Evolutionary conservation across 805 yeast species (phyloP).

Genomic region (Sugiyamaella qingdaonensis): DNA sequence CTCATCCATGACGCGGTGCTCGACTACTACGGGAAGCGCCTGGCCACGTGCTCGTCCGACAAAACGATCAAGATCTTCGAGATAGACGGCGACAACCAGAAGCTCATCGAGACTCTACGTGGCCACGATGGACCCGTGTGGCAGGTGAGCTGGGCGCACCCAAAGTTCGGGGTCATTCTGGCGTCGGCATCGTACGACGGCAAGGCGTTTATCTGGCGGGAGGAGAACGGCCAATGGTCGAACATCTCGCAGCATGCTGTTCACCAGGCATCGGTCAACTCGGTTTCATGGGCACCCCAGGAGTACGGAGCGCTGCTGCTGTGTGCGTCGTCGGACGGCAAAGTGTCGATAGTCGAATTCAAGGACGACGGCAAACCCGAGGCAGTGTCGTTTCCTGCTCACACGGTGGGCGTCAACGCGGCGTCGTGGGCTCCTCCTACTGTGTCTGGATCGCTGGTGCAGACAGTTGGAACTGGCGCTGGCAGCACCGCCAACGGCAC

Average conservation of each 20-base stretch:
- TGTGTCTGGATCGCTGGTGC: slow-evolving; percentile 50
- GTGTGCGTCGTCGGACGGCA: slow-evolving; percentile 92
- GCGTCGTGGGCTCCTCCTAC: slow-evolving; percentile 65
- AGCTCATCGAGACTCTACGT: slow-evolving; percentile 72
- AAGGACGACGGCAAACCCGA: slow-evolving; percentile 76
- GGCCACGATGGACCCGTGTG: slow-evolving; percentile 99
- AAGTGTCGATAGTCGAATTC: slow-evolving; percentile 84
- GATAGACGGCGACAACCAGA: slow-evolving; percentile 79
- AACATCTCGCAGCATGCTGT: slow-evolving; percentile 80
- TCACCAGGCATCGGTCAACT: slow-evolving; percentile 92
- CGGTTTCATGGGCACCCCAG: slow-evolving; percentile 96
- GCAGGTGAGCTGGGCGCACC: slow-evolving; percentile 99
- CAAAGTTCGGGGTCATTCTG: slow-evolving; percentile 90
- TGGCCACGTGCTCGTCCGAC: slow-evolving; percentile 96
- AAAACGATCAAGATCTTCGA: slow-evolving; percentile 93
- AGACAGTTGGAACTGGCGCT: slow-evolving; percentile 91
- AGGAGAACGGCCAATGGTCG: slow-evolving; percentile 84
- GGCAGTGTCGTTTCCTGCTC: slow-evolving; percentile 62
- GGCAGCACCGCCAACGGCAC: slow-evolving; percentile 44
- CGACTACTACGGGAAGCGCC: slow-evolving; percentile 92
- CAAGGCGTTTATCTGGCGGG: slow-evolving; percentile 90
- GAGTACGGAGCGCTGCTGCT: slow-evolving; percentile 90
- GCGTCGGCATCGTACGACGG: slow-evolving; percentile 97
- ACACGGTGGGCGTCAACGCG: slow-evolving; percentile 88
- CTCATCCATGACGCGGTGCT: slow-evolving; percentile 94